Evolutionary conservation across 2,329 filamentous ascomycete genomes (phyloP).

Genomic region (Beauveria australis): DNA sequence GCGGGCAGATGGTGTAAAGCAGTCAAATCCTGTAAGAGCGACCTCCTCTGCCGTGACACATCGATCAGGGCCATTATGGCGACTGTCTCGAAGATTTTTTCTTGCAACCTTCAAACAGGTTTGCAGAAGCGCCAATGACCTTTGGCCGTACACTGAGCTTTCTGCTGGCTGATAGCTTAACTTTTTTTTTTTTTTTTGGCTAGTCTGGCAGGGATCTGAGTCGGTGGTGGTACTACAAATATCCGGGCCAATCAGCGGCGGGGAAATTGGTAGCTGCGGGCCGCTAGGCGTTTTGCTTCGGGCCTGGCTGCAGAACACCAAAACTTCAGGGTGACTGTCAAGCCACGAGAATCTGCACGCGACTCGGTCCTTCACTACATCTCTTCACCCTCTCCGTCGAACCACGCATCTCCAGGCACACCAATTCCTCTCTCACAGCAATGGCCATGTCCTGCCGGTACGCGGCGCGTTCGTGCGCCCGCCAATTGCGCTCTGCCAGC

Average conservation of each 20-base stretch:
- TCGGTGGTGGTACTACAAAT: conserved; percentile 26
- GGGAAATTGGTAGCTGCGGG: neutral
- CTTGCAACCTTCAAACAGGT: conserved; percentile 9
- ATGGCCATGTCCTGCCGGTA: conserved; percentile 58
- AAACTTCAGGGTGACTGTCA: conserved; percentile 30
- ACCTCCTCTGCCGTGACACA: conserved; percentile 45
- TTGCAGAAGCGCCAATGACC: conserved; percentile 8
- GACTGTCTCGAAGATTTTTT: conserved; percentile 18
- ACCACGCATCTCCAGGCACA: conserved; percentile 20
- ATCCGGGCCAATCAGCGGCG: conserved; percentile 29
- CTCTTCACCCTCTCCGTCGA: conserved; percentile 13
- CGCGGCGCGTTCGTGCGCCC: conserved; percentile 56
- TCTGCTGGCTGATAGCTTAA: conserved; percentile 3
- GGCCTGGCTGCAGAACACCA: conserved; percentile 19
- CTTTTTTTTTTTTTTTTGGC: conserved; percentile 17
- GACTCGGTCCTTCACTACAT: conserved; percentile 11
- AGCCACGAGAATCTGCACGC: conserved; percentile 16
- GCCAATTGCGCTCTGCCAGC: conserved; percentile 46
- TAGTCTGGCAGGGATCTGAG: conserved; percentile 16
- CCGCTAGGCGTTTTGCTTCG: conserved; percentile 12
- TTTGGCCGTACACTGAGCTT: conserved; percentile 6
- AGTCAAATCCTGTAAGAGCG: conserved; percentile 46
- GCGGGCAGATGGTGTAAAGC: conserved; percentile 54
- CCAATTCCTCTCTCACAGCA: conserved; percentile 23
- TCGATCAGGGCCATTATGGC: conserved; percentile 48